phyloP scores from a whole-genome alignment of 768 basidiomycete species.

The Hemileccinum rubropunctum region DNA sequence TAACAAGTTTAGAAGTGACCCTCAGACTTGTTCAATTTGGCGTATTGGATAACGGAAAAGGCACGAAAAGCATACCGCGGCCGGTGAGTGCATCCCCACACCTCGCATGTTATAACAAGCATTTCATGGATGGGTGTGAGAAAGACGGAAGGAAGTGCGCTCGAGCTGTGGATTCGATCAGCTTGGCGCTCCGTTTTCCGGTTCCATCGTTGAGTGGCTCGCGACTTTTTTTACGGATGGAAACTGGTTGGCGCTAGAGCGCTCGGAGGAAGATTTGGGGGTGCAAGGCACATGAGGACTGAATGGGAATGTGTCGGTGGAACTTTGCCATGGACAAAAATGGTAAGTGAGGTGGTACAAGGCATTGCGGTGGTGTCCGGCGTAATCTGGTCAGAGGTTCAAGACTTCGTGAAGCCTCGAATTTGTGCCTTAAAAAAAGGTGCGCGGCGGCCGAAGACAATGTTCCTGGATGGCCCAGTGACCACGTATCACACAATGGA shows the following conservation, averaged over 20 bases:
- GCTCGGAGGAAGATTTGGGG: background rate
- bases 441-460: constrained; percentile 23
- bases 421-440: constrained; percentile 24
- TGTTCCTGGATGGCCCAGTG: constrained; percentile 24
- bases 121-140: constrained; percentile 6
- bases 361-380: background rate
- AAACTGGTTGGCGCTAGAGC: constrained; percentile 4
- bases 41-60: background rate
- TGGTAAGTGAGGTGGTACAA: background rate
- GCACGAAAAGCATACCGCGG: background rate
- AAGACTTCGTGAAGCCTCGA: background rate
- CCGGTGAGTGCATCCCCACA: constrained; percentile 2
- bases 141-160: constrained; percentile 1
- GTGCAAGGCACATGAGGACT: background rate
- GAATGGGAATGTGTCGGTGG: background rate
- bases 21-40: background rate
- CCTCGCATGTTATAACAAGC: constrained; percentile 2
- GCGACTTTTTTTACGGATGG: background rate
- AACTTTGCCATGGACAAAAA: background rate
- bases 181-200: background rate
- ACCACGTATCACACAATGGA: constrained; percentile 18
- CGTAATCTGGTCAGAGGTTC: constrained; percentile 8
- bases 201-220: background rate
- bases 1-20: constrained; percentile 4
- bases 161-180: background rate